Evolutionary conservation across 179 eudicot genomes (phyloP).

Genomic region (Sideroxylon spinosum): DNA sequence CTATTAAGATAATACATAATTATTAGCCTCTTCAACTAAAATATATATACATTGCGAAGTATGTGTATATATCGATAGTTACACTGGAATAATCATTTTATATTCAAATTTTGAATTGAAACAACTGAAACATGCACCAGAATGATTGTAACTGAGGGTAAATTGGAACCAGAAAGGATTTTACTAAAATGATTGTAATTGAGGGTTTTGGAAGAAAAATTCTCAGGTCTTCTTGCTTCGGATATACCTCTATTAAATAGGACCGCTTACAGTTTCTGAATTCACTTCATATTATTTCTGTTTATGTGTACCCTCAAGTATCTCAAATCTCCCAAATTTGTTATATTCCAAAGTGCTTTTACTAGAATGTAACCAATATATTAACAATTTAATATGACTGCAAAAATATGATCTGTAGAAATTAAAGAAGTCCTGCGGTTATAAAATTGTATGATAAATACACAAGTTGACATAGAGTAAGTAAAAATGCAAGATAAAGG

Average conservation of each 20-base stretch:
- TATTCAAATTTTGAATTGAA: background rate
- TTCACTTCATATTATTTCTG: background rate
- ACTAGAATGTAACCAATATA: constrained; percentile 6
- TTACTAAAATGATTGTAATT: background rate
- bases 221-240: background rate
- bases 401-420: background rate
- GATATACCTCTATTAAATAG: background rate
- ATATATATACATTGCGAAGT: too few relatives aligned
- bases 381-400: background rate
- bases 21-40: too few relatives aligned
- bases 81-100: background rate
- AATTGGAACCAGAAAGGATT: background rate
- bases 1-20: constrained; percentile 20
- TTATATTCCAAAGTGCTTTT: background rate
- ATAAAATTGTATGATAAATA: too few relatives aligned
- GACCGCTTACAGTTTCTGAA: background rate
- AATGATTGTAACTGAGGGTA: background rate
- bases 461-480: too few relatives aligned
- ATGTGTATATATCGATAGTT: too few relatives aligned
- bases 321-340: background rate
- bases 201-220: background rate
- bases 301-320: background rate
- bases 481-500: too few relatives aligned
- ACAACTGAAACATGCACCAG: too few relatives aligned
- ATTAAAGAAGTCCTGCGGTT: too few relatives aligned